Conservation (phyloP, 257 asterid genomes). For the Forsythia suspensa region DNA sequence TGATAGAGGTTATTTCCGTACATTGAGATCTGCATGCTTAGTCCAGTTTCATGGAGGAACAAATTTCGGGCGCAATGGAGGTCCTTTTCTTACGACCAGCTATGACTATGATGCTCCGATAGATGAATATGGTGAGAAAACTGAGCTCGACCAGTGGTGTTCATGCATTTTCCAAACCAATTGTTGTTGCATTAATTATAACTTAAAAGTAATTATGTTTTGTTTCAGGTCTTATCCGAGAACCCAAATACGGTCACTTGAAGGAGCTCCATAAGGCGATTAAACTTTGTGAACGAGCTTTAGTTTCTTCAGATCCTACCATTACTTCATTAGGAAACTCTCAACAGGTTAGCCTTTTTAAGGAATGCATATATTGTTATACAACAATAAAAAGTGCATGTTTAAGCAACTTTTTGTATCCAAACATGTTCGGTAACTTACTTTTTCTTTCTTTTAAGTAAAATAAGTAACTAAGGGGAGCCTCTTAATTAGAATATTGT, state of each 20-base stretch:
- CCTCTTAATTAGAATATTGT: background rate
- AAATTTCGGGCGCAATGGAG: slow-evolving; percentile 75
- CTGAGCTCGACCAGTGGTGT: background rate
- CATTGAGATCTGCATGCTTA: background rate
- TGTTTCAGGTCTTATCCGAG: slow-evolving; percentile 53
- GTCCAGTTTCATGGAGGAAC: slow-evolving; percentile 77
- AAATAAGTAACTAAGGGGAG: background rate
- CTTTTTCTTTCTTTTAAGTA: no score
- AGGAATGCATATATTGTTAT: background rate
- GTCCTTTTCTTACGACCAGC: slow-evolving; percentile 68
- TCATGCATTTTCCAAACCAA: background rate
- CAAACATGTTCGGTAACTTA: no score
- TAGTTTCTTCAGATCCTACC: slow-evolving; percentile 51
- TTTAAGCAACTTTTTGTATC: no score
- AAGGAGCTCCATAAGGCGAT: slow-evolving; percentile 69
- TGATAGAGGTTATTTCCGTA: background rate
- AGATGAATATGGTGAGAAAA: slow-evolving; percentile 62
- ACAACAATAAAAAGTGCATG: no score
- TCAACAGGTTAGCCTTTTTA: slow-evolving; percentile 43
- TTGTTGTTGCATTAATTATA: background rate
- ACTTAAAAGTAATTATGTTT: background rate
- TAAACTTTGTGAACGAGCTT: slow-evolving; percentile 55
- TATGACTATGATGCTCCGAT: slow-evolving; percentile 81
- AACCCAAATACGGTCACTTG: slow-evolving; percentile 68
- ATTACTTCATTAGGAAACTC: slow-evolving; percentile 47